phyloP scores from a whole-genome alignment of 2,329 filamentous ascomycete genomes.

The Aspergillus bombycis region DNA sequence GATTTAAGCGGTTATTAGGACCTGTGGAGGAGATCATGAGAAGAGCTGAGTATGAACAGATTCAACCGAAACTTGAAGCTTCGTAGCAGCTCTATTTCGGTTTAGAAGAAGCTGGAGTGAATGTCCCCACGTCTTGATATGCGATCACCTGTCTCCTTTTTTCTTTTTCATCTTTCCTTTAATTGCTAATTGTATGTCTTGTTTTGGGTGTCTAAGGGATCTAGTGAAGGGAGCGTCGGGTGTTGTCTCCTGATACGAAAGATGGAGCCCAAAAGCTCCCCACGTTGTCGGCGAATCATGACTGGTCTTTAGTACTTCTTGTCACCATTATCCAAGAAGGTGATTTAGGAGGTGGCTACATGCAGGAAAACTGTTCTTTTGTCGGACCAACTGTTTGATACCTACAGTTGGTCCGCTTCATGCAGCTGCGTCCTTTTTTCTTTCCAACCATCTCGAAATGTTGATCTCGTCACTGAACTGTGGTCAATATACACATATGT shows the following conservation, averaged over 20 bases:
- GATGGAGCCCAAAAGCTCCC: constrained; percentile 15
- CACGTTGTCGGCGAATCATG: constrained; percentile 14
- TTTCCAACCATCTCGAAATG: constrained; percentile 1
- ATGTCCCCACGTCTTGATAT: neutral
- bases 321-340: constrained; percentile 11
- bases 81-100: constrained; percentile 26
- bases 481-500: constrained; percentile 2
- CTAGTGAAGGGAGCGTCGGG: constrained; percentile 18
- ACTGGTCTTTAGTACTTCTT: constrained; percentile 12
- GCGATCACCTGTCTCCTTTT: constrained; percentile 7
- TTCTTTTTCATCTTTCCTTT: constrained; percentile 9
- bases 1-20: constrained; percentile 89
- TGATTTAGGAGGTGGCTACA: constrained; percentile 2
- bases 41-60: constrained; percentile 54
- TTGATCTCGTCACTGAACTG: neutral
- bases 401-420: neutral
- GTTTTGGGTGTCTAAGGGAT: constrained; percentile 5
- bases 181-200: constrained; percentile 4
- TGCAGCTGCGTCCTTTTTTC: neutral
- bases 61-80: constrained; percentile 26
- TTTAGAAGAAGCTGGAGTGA: constrained; percentile 12
- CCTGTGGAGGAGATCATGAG: constrained; percentile 95
- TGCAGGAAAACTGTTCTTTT: neutral
- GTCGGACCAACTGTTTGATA: neutral
- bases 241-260: constrained; percentile 14